Percentiles rank a stretch among this genome's conserved stretches.
Evolutionary conservation across 805 yeast species (phyloP).

Genomic region (Metschnikowia orientalis): DNA sequence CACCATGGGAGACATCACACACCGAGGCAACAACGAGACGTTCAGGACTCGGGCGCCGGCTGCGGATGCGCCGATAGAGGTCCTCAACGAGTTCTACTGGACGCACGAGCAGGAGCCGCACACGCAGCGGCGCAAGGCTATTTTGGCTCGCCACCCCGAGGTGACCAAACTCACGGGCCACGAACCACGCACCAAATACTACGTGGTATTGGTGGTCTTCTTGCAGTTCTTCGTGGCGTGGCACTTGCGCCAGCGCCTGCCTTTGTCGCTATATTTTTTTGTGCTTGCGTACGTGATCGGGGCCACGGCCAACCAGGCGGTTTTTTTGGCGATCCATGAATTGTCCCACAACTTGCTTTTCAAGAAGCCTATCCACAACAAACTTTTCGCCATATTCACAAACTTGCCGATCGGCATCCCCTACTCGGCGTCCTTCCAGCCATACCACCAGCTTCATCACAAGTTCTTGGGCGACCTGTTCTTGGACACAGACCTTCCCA

Average conservation of each 20-base stretch:
- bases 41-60: conserved; percentile 29
- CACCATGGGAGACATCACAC: conserved; percentile 19
- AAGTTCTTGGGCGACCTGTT: conserved; percentile 82
- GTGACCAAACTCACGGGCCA: conserved; percentile 77
- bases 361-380: conserved; percentile 71
- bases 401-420: conserved; percentile 89
- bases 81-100: conserved; percentile 71
- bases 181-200: conserved; percentile 82
- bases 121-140: conserved; percentile 63
- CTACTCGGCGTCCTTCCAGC: conserved; percentile 81
- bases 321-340: conserved; percentile 86
- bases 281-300: conserved; percentile 72
- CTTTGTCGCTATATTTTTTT: conserved; percentile 52
- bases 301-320: conserved; percentile 80
- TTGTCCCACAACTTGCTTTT: conserved; percentile 80
- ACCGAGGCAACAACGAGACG: conserved; percentile 16
- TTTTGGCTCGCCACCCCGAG: conserved; percentile 72
- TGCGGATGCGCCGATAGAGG: conserved; percentile 39
- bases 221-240: conserved; percentile 68
- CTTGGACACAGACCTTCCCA: conserved; percentile 86
- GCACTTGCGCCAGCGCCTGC: conserved; percentile 50
- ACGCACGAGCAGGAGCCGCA: conserved; percentile 82
- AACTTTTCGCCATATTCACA: conserved; percentile 68
- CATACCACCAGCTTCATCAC: conserved; percentile 89
- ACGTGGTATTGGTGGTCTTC: conserved; percentile 58